Conservation (phyloP, 495 filamentous ascomycete species). For the Aspergillus leporis region DNA sequence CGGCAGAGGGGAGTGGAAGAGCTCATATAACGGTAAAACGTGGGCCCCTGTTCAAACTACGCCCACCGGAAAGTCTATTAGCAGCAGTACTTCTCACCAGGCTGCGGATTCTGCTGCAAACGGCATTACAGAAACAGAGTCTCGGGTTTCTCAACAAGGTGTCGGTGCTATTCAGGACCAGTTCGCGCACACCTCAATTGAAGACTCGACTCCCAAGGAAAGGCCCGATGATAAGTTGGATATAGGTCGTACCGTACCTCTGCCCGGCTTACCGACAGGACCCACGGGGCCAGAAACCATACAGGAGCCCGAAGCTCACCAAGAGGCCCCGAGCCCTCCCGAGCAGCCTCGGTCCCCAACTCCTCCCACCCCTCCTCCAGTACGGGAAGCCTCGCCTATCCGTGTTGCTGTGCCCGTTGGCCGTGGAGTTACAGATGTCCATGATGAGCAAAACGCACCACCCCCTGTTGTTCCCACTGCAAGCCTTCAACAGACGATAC, state of each 20-base stretch:
- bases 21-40: constrained; percentile 81
- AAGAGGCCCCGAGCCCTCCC: constrained; percentile 54
- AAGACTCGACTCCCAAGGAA: constrained; percentile 56
- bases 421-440: constrained; percentile 53
- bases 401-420: constrained; percentile 85
- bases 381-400: constrained; percentile 68
- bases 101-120: constrained; percentile 56
- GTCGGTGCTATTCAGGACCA: constrained; percentile 73
- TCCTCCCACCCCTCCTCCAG: constrained; percentile 54
- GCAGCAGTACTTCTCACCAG: constrained; percentile 58
- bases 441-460: constrained; percentile 50
- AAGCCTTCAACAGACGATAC: constrained; percentile 58
- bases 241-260: constrained; percentile 58
- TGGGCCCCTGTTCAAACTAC: constrained; percentile 82
- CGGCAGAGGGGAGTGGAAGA: constrained; percentile 79
- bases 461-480: constrained; percentile 56
- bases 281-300: constrained; percentile 49
- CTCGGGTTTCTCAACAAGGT: constrained; percentile 54
- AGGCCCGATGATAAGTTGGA: constrained; percentile 54
- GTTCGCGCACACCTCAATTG: constrained; percentile 69
- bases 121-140: constrained; percentile 46
- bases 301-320: constrained; percentile 50
- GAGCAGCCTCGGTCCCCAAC: constrained; percentile 60
- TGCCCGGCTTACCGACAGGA: constrained; percentile 69
- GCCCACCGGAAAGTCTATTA: constrained; percentile 62